Evolutionary conservation across 2,329 filamentous ascomycete genomes (phyloP).

Genomic region (Colletotrichum eremochloae): DNA sequence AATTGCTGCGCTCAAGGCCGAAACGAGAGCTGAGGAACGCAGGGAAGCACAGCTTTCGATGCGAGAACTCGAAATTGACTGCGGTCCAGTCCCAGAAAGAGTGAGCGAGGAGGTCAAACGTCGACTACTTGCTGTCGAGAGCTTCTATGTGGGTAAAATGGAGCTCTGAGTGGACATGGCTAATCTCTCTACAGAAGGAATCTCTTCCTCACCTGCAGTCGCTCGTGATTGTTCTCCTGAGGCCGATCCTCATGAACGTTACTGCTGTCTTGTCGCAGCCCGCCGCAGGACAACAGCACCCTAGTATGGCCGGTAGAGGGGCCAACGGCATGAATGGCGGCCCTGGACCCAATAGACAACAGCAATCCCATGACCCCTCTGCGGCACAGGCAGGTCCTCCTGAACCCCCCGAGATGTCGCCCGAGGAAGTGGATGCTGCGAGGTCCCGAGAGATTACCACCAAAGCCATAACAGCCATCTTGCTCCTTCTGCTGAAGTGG

Average conservation of each 20-base stretch:
- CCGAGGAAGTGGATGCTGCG: constrained; percentile 85
- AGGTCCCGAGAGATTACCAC: constrained; percentile 88
- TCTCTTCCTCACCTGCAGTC: constrained; percentile 91
- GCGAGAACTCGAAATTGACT: constrained; percentile 55
- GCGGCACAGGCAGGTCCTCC: constrained; percentile 43
- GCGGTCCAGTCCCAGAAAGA: constrained; percentile 63
- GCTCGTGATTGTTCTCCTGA: constrained; percentile 90
- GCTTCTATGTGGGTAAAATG: constrained; percentile 81
- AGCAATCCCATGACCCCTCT: constrained; percentile 46
- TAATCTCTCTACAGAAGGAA: constrained; percentile 65
- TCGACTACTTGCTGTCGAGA: constrained; percentile 80
- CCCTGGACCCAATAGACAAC: constrained; percentile 49
- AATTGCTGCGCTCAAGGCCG: constrained; percentile 59
- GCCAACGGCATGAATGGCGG: constrained; percentile 58
- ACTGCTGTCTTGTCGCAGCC: constrained; percentile 82
- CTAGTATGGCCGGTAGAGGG: constrained; percentile 55
- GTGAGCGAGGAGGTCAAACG: constrained; percentile 69
- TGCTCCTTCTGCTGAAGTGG: constrained; percentile 95
- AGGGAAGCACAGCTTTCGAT: constrained; percentile 45
- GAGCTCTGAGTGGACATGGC: constrained; percentile 42
- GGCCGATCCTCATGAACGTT: constrained; percentile 88
- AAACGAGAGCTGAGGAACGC: constrained; percentile 49
- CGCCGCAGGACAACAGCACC: constrained; percentile 59
- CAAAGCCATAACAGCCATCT: constrained; percentile 91
- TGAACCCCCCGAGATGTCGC: constrained; percentile 63